phyloP scores from a whole-genome alignment of 805 yeast genomes.

The Teunomyces kruisii region DNA sequence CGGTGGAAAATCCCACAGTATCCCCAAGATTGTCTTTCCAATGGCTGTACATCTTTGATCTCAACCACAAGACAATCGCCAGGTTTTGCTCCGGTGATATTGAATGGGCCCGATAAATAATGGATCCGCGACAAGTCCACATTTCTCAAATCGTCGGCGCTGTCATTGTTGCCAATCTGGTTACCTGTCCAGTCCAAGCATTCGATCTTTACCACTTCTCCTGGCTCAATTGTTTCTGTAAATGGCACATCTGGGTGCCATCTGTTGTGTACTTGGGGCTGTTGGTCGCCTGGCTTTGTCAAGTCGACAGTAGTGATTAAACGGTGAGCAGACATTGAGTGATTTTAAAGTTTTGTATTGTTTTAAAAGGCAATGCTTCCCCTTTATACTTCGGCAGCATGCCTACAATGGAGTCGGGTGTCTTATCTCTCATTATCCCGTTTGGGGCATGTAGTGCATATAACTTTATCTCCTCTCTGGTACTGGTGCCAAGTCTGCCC shows the following conservation, averaged over 20 bases:
- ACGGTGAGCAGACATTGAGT: conserved; percentile 23
- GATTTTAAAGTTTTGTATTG: no score
- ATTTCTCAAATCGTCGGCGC: conserved; percentile 47
- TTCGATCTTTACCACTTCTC: conserved; percentile 47
- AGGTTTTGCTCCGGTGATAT: conserved; percentile 43
- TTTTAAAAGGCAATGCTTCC: no score
- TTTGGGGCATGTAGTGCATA: neutral
- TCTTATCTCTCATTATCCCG: neutral
- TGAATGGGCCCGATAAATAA: conserved; percentile 50
- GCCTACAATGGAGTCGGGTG: neutral
- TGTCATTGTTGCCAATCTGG: conserved; percentile 46
- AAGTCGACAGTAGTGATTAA: conserved; percentile 37
- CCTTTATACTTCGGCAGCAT: neutral
- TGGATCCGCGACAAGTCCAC: conserved; percentile 48
- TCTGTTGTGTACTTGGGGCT: conserved; percentile 49
- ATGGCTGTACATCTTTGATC: conserved; percentile 52
- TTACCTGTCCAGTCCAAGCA: conserved; percentile 59
- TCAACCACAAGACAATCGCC: conserved; percentile 52
- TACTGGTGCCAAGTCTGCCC: no score
- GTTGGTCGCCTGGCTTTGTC: conserved; percentile 45
- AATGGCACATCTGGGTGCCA: conserved; percentile 56
- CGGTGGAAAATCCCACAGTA: conserved; percentile 50
- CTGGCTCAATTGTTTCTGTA: conserved; percentile 37
- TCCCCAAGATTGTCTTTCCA: conserved; percentile 55
- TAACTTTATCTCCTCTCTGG: no score